Evolutionary conservation across 345 rosid species (phyloP).

Genomic region (Aethionema arabicum): DNA sequence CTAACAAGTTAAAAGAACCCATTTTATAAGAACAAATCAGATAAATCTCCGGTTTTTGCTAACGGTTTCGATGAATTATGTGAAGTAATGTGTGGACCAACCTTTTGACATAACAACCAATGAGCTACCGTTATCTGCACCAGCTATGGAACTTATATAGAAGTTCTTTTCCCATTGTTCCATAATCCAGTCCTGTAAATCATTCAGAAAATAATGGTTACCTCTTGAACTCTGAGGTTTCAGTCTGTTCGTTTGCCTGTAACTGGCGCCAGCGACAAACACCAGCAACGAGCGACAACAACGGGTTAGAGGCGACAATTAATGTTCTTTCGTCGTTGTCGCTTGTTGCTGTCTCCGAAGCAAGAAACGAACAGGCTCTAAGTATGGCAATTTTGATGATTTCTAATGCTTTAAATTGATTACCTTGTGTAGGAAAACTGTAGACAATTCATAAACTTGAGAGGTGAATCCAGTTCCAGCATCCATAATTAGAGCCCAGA

Average conservation of each 20-base stretch:
- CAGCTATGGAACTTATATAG: slow-evolving; percentile 86
- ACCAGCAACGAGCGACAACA: too few relatives aligned
- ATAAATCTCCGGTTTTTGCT: too few relatives aligned
- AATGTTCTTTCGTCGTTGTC: too few relatives aligned
- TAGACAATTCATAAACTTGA: slow-evolving; percentile 87
- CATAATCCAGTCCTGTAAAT: slow-evolving; percentile 93
- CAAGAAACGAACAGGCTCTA: too few relatives aligned
- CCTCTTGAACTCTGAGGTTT: too few relatives aligned
- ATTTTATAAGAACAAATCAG: neutral
- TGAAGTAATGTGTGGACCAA: too few relatives aligned
- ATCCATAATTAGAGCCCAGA: slow-evolving; percentile 99
- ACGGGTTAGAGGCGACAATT: too few relatives aligned
- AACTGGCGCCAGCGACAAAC: too few relatives aligned
- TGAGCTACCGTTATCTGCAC: slow-evolving; percentile 80
- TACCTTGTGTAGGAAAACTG: slow-evolving; percentile 88
- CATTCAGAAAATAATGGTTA: neutral
- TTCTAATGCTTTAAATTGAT: slow-evolving; percentile 15
- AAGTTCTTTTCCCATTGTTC: slow-evolving; percentile 96
- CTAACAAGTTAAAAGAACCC: slow-evolving; percentile 39
- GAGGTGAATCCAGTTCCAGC: slow-evolving; percentile 90
- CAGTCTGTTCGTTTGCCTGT: too few relatives aligned
- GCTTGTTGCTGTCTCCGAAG: too few relatives aligned
- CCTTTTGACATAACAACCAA: slow-evolving; percentile 98
- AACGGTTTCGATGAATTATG: too few relatives aligned
- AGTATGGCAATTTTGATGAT: neutral